A percentile compares a stretch with the other conserved stretches of the same genome.
These are phyloP conservation scores for Solanum gandarillasii DNA, from an alignment of 257 asterid genomes.

Conservation along the genomic window DNA sequence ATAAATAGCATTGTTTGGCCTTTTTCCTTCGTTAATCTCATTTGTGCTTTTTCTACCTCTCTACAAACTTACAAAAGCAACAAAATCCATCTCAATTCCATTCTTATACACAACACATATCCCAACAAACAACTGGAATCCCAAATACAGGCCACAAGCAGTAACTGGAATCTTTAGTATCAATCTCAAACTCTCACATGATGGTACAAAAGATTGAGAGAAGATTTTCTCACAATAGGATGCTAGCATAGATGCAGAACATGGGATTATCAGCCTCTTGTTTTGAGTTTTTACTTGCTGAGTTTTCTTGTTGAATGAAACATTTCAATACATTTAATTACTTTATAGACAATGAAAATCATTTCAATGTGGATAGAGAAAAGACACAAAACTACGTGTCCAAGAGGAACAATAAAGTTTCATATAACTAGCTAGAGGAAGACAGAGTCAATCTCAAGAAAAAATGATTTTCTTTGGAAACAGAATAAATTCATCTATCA, in stretches of 20 bases:
- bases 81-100: neutral
- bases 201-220: neutral
- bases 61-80: neutral
- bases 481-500: neutral
- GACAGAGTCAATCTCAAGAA: neutral
- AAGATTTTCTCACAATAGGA: neutral
- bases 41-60: neutral
- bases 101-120: neutral
- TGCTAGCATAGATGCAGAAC: neutral
- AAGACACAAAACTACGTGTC: neutral
- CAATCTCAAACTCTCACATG: neutral
- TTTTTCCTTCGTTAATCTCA: neutral
- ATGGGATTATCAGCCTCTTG: neutral
- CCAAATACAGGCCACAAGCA: neutral
- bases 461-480: neutral
- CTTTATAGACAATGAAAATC: neutral
- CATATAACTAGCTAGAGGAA: neutral
- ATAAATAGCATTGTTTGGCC: neutral
- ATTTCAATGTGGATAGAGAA: neutral
- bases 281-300: neutral
- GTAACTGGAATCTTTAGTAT: neutral
- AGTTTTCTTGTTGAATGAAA: neutral
- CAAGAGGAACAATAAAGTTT: neutral
- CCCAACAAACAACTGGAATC: neutral
- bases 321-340: neutral